These are phyloP conservation scores for Elsinoe fawcettii DNA, from an alignment of 2,329 filamentous ascomycete species.

Conservation along the genomic window DNA sequence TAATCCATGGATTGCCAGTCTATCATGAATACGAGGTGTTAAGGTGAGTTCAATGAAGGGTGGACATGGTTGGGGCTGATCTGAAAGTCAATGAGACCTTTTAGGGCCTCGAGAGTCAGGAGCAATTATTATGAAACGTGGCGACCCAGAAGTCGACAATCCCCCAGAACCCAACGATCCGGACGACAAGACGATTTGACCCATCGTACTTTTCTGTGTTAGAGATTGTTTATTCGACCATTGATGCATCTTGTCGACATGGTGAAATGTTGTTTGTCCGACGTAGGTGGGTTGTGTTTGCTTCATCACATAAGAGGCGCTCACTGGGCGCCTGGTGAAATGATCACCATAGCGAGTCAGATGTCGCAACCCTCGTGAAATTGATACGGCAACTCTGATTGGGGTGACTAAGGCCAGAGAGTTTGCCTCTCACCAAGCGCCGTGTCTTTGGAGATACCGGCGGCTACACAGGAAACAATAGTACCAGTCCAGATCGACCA, in stretches of 20 bases:
- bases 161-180: conserved; percentile 12
- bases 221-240: background rate
- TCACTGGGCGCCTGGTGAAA: background rate
- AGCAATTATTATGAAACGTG: conserved; percentile 6
- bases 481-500: conserved; percentile 6
- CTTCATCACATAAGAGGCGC: background rate
- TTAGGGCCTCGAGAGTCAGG: conserved; percentile 12
- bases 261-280: background rate
- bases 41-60: background rate
- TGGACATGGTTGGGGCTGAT: conserved; percentile 5
- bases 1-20: background rate
- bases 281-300: background rate
- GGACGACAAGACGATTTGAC: background rate
- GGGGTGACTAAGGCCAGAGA: background rate
- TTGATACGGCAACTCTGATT: conserved; percentile 6
- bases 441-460: background rate
- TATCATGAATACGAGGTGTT: background rate
- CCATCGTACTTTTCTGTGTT: background rate
- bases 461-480: conserved; percentile 10
- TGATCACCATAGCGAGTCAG: conserved; percentile 1
- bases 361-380: conserved; percentile 9
- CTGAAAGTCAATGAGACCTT: background rate
- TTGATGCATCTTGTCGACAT: background rate
- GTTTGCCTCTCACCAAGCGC: conserved; percentile 5
- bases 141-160: conserved; percentile 7